These are phyloP conservation scores for Pichia cephalocereana DNA, from an alignment of 805 yeast species.

Conservation along the genomic window DNA sequence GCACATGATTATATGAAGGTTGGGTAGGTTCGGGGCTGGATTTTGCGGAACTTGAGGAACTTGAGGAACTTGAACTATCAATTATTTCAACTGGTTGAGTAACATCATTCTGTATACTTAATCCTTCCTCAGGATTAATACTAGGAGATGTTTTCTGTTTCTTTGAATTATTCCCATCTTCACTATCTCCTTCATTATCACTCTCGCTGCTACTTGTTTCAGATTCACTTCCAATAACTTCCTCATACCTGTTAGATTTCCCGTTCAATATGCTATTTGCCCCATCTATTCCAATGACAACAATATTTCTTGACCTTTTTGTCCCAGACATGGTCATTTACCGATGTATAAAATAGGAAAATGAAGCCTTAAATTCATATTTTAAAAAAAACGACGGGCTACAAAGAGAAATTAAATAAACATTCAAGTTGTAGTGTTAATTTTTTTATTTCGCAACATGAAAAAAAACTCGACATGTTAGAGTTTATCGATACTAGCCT, in stretches of 20 bases:
- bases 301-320: not conserved
- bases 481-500: too few species aligned
- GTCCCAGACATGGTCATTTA: not conserved
- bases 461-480: too few species aligned
- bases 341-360: too few species aligned
- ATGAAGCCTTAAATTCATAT: too few species aligned
- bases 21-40: not conserved
- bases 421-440: too few species aligned
- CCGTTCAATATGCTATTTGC: not conserved
- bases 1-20: not conserved
- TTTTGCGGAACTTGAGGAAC: not conserved
- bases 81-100: not conserved
- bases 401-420: too few species aligned
- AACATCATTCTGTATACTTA: not conserved
- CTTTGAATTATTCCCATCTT: not conserved
- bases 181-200: too few species aligned
- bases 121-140: not conserved
- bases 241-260: not conserved
- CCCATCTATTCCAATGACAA: not conserved
- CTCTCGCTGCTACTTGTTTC: too few species aligned
- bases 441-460: too few species aligned
- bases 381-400: not conserved
- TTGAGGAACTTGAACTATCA: not conserved
- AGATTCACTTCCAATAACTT: not conserved
- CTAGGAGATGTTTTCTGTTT: not conserved